Evolutionary conservation across 768 basidiomycete genomes (phyloP), one percentile per base, ranked within the genome.

Genomic region (Rhizopogon vesiculosus): DNA sequence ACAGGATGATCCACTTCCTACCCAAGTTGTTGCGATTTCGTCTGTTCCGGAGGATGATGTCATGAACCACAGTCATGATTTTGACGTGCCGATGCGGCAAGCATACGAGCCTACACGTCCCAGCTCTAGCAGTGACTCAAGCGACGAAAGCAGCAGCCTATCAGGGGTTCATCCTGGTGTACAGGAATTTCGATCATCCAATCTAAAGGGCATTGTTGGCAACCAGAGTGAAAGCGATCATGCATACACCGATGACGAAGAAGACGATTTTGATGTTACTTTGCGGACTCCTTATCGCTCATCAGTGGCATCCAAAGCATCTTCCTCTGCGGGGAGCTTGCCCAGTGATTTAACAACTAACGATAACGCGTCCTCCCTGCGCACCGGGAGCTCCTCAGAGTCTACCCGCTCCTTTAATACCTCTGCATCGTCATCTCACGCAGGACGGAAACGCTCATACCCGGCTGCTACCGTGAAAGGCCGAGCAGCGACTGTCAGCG

Each of bases 71-170:
- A 61, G 59, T 49, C 79, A 81, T 85, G 85, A 72, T 87, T 89
- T 88, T 87, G 76, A 66, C 59, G 65, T 66, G 81, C 83, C 79
- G 86, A 85, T 87, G 85, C 78, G 75, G 82, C 79, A 72, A 67
- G 79, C 74, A 69, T 81, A 76, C 78, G 79, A 82, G 78, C 78
- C 76, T 41, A 66, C 69, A 67, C 77, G 80, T 76, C 78, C 82
- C 77, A 74, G 79, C 80, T 80, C 76, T 70, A 79, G 74, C 70
- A 69, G 72, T 65, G 74, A 70, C 82, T 78, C 75, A 82, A 85
- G 85, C 84, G 83, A 85, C 78, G 67, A 62, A 56, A 71, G 57
- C 62, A 64, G 59, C 51, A 60, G 57, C 53, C 53, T 57, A 50
- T 46, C 61, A 40, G 78, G 81, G 81, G 79, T 78, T 74, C 68